Evolutionary conservation across 2,329 filamentous ascomycete species (phyloP).

Genomic region (Scedosporium minutisporum): DNA sequence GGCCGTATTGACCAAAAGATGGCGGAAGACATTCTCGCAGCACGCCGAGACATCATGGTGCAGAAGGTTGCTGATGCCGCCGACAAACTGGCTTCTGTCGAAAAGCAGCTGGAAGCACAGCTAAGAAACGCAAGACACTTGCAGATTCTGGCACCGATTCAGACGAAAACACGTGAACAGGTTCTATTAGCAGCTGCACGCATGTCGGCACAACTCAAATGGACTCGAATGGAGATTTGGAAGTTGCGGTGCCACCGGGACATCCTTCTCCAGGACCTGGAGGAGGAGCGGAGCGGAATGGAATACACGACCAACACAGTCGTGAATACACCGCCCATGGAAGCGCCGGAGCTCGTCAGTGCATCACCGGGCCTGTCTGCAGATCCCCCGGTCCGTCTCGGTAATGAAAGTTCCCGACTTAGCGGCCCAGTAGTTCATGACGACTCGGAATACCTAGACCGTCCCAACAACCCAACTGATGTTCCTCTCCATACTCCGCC

Average conservation of each 20-base stretch:
- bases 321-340: not conserved
- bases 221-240: conserved; percentile 92
- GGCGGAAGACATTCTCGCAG: conserved; percentile 74
- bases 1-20: conserved; percentile 72
- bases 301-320: not conserved
- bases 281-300: conserved; percentile 50
- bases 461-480: not conserved
- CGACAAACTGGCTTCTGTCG: conserved; percentile 60
- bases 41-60: conserved; percentile 72
- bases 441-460: not conserved
- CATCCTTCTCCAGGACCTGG: conserved; percentile 74
- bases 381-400: not conserved
- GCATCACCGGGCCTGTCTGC: not conserved
- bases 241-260: conserved; percentile 83
- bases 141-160: conserved; percentile 78
- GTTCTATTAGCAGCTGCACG: conserved; percentile 76
- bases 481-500: not conserved
- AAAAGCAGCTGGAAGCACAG: conserved; percentile 73
- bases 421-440: not conserved
- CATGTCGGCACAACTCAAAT: conserved; percentile 81
- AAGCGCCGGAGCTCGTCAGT: not conserved
- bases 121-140: conserved; percentile 85
- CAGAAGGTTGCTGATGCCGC: conserved; percentile 77
- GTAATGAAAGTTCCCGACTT: not conserved
- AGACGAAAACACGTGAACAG: conserved; percentile 79